Percentiles rank a stretch among this genome's conserved stretches.
phyloP scores from a whole-genome alignment of 148 eudicot species.

The Linanthus parryae region DNA sequence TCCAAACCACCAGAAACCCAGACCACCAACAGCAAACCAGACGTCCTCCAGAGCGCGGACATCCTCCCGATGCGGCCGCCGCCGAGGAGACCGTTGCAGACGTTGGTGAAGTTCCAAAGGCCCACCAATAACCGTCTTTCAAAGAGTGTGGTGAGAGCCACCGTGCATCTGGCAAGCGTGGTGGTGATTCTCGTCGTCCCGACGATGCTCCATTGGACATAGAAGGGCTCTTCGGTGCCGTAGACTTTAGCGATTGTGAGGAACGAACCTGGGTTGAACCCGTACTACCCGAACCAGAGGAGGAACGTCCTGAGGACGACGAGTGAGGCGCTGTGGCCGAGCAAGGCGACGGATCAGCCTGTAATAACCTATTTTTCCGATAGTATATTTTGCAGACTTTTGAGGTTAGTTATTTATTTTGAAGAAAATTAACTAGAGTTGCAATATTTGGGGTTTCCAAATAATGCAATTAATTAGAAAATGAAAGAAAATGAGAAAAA shows the following conservation, averaged over 20 bases:
- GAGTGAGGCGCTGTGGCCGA: slow-evolving; percentile 37
- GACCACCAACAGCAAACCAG: slow-evolving; percentile 55
- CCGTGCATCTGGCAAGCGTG: slow-evolving; percentile 40
- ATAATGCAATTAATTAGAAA: too few species aligned
- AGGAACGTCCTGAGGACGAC: slow-evolving; percentile 42
- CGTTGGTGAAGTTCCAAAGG: slow-evolving; percentile 26
- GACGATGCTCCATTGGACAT: slow-evolving; percentile 49
- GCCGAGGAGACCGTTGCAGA: slow-evolving; percentile 28
- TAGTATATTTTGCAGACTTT: too few species aligned
- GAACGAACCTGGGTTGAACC: slow-evolving; percentile 46
- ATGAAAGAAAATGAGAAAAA: too few species aligned
- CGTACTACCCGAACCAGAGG: slow-evolving; percentile 33
- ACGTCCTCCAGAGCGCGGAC: slow-evolving; percentile 56
- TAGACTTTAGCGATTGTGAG: slow-evolving; percentile 30
- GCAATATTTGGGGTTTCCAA: too few species aligned
- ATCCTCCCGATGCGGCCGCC: slow-evolving; percentile 25
- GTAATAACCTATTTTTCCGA: too few species aligned
- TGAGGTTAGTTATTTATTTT: too few species aligned
- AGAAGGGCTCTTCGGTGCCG: slow-evolving; percentile 19
- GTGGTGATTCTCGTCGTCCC: slow-evolving; percentile 49
- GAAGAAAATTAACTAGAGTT: too few species aligned
- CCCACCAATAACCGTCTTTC: slow-evolving; percentile 19
- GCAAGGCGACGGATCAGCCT: too few species aligned
- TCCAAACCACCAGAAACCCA: slow-evolving; percentile 31
- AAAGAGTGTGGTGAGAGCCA: slow-evolving; percentile 40